phyloP scores from a whole-genome alignment of 257 asterid species.

The Osmanthus fragrans region DNA sequence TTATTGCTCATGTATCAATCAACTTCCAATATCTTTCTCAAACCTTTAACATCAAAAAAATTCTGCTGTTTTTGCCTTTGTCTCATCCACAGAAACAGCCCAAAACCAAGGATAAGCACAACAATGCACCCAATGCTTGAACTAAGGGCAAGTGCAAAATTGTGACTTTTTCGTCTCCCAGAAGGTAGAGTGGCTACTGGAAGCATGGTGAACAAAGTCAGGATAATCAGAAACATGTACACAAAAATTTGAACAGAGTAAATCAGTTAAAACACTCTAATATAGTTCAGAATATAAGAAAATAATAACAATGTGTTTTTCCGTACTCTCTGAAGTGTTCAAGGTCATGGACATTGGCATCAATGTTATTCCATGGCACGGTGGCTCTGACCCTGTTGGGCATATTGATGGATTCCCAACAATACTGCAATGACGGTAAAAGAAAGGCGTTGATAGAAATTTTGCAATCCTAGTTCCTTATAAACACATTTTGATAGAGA shows the following conservation, averaged over 20 bases:
- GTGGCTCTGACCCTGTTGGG: constrained; percentile 56
- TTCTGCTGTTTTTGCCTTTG: constrained; percentile 40
- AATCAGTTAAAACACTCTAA: background rate
- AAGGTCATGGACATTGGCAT: constrained; percentile 92
- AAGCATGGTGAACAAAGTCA: constrained; percentile 17
- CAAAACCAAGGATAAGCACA: constrained; percentile 54
- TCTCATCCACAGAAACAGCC: constrained; percentile 65
- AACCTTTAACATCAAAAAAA: constrained; percentile 65
- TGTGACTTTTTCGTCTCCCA: constrained; percentile 50
- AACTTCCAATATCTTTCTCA: constrained; percentile 8
- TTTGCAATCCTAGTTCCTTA: constrained; percentile 18
- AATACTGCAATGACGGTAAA: constrained; percentile 44
- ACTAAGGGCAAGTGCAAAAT: constrained; percentile 69
- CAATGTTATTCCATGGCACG: constrained; percentile 59
- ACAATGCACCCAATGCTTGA: constrained; percentile 63
- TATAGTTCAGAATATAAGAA: background rate
- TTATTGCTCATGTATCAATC: background rate
- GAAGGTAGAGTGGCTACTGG: constrained; percentile 45
- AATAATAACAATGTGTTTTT: background rate
- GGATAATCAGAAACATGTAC: background rate
- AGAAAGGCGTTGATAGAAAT: background rate
- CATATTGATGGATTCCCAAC: constrained; percentile 87
- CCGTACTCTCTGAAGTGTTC: constrained; percentile 64
- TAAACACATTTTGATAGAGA: background rate
- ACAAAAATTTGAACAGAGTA: background rate